Conservation (phyloP, 2,329 filamentous ascomycete genomes). For the Alternaria arborescens region DNA sequence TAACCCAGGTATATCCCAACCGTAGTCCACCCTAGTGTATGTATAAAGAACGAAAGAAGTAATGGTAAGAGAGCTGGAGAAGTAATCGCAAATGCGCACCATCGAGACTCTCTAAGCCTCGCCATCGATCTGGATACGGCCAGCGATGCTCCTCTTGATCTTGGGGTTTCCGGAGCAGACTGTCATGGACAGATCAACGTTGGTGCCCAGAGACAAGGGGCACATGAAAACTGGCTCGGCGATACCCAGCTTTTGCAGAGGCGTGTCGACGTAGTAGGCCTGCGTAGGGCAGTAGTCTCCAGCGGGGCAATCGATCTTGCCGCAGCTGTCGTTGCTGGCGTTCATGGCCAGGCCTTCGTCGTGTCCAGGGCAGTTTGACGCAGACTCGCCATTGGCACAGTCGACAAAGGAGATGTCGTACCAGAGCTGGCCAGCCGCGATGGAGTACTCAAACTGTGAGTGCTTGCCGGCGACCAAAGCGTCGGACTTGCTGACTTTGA, state of each 20-base stretch:
- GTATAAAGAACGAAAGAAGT: constrained; percentile 10
- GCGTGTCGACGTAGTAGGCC: constrained; percentile 36
- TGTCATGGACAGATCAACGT: constrained; percentile 34
- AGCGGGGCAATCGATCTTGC: constrained; percentile 21
- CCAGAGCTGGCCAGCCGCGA: constrained; percentile 29
- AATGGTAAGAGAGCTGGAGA: constrained; percentile 7
- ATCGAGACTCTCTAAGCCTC: constrained; percentile 5
- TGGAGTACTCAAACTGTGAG: constrained; percentile 42
- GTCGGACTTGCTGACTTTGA: constrained; percentile 40
- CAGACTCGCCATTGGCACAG: constrained; percentile 33
- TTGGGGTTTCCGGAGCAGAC: constrained; percentile 28
- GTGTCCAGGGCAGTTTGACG: constrained; percentile 33
- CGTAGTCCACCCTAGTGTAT: constrained; percentile 3
- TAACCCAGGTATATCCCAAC: constrained; percentile 2
- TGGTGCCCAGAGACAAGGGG: constrained; percentile 18
- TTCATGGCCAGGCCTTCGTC: constrained; percentile 32
- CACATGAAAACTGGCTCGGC: constrained; percentile 37
- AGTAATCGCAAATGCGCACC: not conserved
- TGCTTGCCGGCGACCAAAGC: constrained; percentile 29
- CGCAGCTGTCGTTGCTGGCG: constrained; percentile 17
- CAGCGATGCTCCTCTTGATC: constrained; percentile 39
- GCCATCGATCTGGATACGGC: constrained; percentile 20
- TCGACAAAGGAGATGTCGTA: constrained; percentile 43
- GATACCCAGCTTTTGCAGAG: constrained; percentile 31
- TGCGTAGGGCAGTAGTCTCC: constrained; percentile 38